A percentile compares a stretch with the other conserved stretches of the same genome.
Evolutionary conservation across 768 basidiomycete species (phyloP).

Genomic region (Neoboletus magnificus): DNA sequence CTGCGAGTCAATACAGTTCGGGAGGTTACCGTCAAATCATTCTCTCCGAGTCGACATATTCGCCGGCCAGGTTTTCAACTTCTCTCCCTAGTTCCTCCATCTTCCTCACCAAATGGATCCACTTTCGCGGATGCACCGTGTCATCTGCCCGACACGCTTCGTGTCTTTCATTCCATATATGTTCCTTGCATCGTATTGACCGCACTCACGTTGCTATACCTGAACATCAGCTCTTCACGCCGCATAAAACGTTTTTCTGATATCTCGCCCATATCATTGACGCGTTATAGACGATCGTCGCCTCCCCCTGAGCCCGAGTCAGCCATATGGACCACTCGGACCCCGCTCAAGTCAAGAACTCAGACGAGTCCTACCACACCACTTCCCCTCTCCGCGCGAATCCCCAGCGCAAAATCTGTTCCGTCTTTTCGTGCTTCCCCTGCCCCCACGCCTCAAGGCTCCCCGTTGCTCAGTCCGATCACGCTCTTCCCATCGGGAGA

Average conservation of each 20-base stretch:
- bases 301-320: slow-evolving; percentile 34
- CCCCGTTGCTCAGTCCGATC: slow-evolving; percentile 39
- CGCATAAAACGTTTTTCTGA: slow-evolving; percentile 16
- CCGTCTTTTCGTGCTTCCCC: slow-evolving; percentile 42
- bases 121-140: slow-evolving; percentile 70
- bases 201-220: slow-evolving; percentile 42
- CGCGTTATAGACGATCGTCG: slow-evolving; percentile 23
- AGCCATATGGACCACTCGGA: slow-evolving; percentile 39
- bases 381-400: slow-evolving; percentile 41
- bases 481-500: slow-evolving; percentile 40
- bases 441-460: slow-evolving; percentile 35
- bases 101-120: slow-evolving; percentile 25
- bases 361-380: slow-evolving; percentile 39
- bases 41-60: slow-evolving; percentile 73
- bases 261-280: slow-evolving; percentile 35
- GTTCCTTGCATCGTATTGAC: slow-evolving; percentile 59
- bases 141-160: slow-evolving; percentile 68
- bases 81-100: slow-evolving; percentile 56
- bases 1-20: slow-evolving; percentile 38
- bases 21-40: slow-evolving; percentile 87
- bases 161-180: slow-evolving; percentile 61
- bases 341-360: slow-evolving; percentile 37
- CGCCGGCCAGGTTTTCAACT: slow-evolving; percentile 81
- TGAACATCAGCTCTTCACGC: slow-evolving; percentile 36
- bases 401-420: slow-evolving; percentile 32